Evolutionary conservation across 2,329 filamentous ascomycete species (phyloP).

Genomic region (Rutstroemia sp.): DNA sequence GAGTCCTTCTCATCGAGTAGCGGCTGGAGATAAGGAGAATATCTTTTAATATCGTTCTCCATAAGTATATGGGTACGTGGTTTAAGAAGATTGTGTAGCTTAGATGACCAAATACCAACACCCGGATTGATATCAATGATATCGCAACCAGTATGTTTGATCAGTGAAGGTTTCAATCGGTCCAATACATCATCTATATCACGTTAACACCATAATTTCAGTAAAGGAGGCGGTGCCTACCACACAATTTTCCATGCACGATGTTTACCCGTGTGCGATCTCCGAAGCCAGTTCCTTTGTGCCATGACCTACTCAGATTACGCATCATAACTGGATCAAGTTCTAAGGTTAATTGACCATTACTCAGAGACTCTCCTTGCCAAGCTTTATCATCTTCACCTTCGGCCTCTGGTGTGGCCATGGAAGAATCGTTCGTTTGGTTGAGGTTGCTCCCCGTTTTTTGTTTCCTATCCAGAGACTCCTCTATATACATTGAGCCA

Average conservation of each 20-base stretch:
- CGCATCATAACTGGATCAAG: background rate
- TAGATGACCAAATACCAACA: conserved; percentile 67
- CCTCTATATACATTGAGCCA: too few species aligned
- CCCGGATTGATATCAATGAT: conserved; percentile 85
- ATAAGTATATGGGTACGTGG: conserved; percentile 79
- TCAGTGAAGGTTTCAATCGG: conserved; percentile 62
- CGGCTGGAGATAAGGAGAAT: conserved; percentile 52
- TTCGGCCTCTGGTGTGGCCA: too few species aligned
- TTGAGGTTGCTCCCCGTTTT: too few species aligned
- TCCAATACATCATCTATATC: conserved; percentile 37
- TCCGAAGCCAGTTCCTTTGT: background rate
- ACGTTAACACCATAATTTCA: background rate
- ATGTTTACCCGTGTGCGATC: conserved; percentile 41
- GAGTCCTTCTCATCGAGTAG: conserved; percentile 44
- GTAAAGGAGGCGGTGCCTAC: conserved; percentile 12
- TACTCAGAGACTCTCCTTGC: too few species aligned
- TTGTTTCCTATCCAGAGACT: too few species aligned
- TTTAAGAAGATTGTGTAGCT: conserved; percentile 65
- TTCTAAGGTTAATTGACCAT: background rate
- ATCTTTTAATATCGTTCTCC: conserved; percentile 58
- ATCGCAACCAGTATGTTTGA: conserved; percentile 69
- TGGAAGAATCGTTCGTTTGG: too few species aligned
- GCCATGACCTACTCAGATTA: background rate
- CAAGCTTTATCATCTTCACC: too few species aligned
- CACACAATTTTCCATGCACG: conserved; percentile 42